Base-by-base conservation (phyloP, 2,329 filamentous ascomycete species). In the Nigrospora sphaerica region DNA sequence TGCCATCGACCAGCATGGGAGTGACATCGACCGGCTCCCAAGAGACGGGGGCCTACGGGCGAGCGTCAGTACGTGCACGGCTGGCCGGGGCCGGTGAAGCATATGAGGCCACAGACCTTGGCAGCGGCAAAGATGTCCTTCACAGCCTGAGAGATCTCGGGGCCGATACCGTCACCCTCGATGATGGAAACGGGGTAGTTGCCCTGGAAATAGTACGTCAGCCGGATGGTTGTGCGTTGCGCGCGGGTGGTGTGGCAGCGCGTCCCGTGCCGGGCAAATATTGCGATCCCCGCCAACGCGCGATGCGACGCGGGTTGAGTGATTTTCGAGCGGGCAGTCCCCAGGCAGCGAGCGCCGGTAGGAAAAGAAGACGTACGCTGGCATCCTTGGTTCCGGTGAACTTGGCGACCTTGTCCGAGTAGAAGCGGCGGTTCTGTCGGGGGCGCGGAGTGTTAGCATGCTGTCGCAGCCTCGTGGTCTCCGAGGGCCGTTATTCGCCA, bases 21-120 rank as follows among this genome's bases (percentile, higher is more conserved):
- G 90, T 95, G 56, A 98, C 93, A 69, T 97, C 93, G 65, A 96
- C 86, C 52, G 91, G 85, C 71, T 98, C 95, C 93, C 93, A 98
- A 67, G 91, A 84, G 70, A 98, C 86, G 52, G 93, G 93, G 50
- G 86, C 81, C 88, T 93, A 61, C 51, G 23, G 49, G 39, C 17
- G 46, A 31, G 23, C 23, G 23, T 28, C 23, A 28, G 23, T 28
- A 28, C 7, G 23, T 28, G 23, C 23, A 28, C 23, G 23, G 23
- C 23, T 28, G 23, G 23, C 7, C 23, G 23, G 33, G n/a, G 35
- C n/a, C 7, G 35, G 35, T 35, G 37, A 46, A 39, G 41, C n/a
- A 28, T 10, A 9, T 28, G 23, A 28, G 46, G 50, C 31, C 51
- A 68, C 74, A 52, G 74, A 95, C 92, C 70, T 95, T 88, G 62